Evolutionary conservation across 2,329 filamentous ascomycete genomes (phyloP), one percentile per base, ranked within the genome.

Genomic region (Xylariaceae sp.): DNA sequence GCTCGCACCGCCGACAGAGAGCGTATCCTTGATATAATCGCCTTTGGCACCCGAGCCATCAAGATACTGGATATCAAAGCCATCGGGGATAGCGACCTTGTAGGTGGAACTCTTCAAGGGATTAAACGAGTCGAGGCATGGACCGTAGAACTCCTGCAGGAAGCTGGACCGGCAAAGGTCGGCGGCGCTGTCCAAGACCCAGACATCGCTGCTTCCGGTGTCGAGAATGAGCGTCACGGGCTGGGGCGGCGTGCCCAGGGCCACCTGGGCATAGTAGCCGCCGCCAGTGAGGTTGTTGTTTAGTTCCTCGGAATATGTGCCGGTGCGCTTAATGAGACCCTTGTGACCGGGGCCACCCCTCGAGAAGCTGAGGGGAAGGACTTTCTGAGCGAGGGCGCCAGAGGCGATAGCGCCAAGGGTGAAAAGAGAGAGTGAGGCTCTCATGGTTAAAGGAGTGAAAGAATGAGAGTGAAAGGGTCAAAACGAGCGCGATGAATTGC

Each of bases 141-240:
- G 66, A 9, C 73, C 73, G 58, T 74, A 74, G 2, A 64, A 30
- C 2, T 44, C 23, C 64, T 80, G 77, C 51, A 76, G 60, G 2
- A 37, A 17, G 1, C 9, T 13, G 51, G 73, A 76, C 11, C 65
- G 71, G 67, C 78, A 81, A 34, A 79, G 73, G 65, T 74, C 69
- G 13, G 75, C 73, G 30, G 67, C 52, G 62, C 66, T 56, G 59
- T 71, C 65, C 62, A 81, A 73, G 48, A 86, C 74, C 83, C 84
- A 87, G 3, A 83, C 79, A 68, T 87, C 85, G 64, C 81, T 84
- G 69, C 82, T 85, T 34, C 84, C 85, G 2, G 84, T 87, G 71
- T 87, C 84, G 62, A 87, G 77, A 56, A 82, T 75, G 65, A 87
- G 75, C 56, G 72, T 76, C 53, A 86, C 70, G 2, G 72, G 70